Base-by-base conservation (phyloP, 2,329 filamentous ascomycete species). In the Xylariaceae sp. region DNA sequence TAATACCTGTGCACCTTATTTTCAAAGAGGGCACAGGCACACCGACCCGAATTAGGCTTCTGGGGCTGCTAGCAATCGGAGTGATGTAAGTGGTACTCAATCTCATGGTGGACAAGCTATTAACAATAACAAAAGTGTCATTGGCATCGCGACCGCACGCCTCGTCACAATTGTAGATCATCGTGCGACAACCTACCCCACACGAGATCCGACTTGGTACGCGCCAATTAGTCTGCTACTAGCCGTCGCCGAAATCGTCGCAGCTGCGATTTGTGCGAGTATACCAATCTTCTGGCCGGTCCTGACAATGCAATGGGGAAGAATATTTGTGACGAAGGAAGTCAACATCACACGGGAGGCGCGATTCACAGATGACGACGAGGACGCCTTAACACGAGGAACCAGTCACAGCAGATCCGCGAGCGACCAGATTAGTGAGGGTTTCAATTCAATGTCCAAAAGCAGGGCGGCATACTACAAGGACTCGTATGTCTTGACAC, bases 151-250 rank as follows among this genome's bases (percentile, higher is more conserved):
- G 3, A 59, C 63, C n/a, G 67, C 65, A 62, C 66, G 68, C 9
- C 58, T 70, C 12, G 48, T 60, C 6, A 65, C 63, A 17, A 63
- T 69, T 18, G 46, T 69, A 17, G 54, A 65, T 18, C 63, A 69
- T 51, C 55, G 59, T 45, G 64, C 63, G 11, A 63, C 61, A 3
- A 68, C 66, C 0, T 61, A 57, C 45, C 68, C 67, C 6, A 69
- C 63, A 0, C 60, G 66, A 47, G 68, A 70, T 46, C 66, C 66
- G 42, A 66, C 65, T 22, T 70, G 66, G 66, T 69, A 70, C 49
- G 65, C 59, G 5, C 59, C 63, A 3, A 63, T 64, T 48, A 63
- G 50, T 19, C 60, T 64, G 42, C 17, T 66, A 13, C 54, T 66
- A 3, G 60, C 60, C 2, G 57, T 63, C 10, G 58, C 64, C 31